Base-by-base conservation (phyloP, 2,329 filamentous ascomycete species). In the Fusarium sarcochroum region DNA sequence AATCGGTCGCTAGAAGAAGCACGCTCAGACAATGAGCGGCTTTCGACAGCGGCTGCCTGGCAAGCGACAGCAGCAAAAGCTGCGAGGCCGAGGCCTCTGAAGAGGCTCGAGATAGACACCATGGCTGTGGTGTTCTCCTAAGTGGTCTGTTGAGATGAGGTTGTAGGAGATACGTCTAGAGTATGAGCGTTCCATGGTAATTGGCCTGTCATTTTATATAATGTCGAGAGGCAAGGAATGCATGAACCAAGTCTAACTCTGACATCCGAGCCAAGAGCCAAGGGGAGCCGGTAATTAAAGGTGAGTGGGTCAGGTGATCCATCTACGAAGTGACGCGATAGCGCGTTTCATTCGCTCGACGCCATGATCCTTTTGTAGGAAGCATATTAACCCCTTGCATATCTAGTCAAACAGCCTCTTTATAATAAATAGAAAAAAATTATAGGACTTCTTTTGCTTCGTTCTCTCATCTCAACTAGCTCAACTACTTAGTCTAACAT, bases 1-100 rank as follows among this genome's bases (percentile, higher is more conserved):
- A 69, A n/a, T 5, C 67, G 61, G 15, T 69, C 67, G 5, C 48
- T 63, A 2, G 61, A 66, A 14, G 53, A 66, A 8, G 67, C 66
- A 11, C 67, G 45, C 23, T 63, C 44, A 7, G n/a, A 15, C 1
- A 69, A 37, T 6, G 54, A 54, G 6, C 32, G 51, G 23, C 25
- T 40, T 15, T 68, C 27, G 11, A 69, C 51, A 14, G 41, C 60
- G 25, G 60, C 60, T n/a, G 52, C 46, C 34, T 42, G 49, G 15
- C 54, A 61, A 11, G 21, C n/a, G 1, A 38, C 52, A 7, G 32
- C 45, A 15, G 56, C 64, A 3, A 68, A 18, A 10, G 41, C 64
- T 23, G 45, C 53, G 18, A 69, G 54, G 10, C 64, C 44, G 37
- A 69, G 2, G 42, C 64, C 49, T 30, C 50, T 50, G 3, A 68